Conservation (phyloP, 2,329 filamentous ascomycete genomes). For the Furcasterigmium sp. region DNA sequence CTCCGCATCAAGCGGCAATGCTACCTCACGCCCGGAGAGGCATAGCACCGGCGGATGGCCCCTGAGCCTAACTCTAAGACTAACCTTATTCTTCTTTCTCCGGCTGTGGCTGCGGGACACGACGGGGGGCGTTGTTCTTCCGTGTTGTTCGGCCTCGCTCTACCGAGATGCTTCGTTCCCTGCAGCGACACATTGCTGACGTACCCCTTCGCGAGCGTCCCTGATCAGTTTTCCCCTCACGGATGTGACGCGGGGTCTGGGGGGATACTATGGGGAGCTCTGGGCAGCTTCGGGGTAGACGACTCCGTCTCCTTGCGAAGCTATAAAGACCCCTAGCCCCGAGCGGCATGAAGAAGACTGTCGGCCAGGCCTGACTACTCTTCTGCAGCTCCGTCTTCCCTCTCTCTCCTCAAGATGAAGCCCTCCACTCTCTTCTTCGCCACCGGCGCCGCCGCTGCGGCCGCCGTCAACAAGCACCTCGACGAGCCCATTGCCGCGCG, state of each 20-base stretch:
- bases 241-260: no score
- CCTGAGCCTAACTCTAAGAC: background rate
- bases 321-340: no score
- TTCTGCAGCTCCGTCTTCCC: background rate
- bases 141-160: background rate
- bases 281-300: no score
- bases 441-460: conserved; percentile 4
- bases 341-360: no score
- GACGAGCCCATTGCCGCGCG: conserved; percentile 15
- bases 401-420: conserved; percentile 6
- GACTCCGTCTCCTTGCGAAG: no score
- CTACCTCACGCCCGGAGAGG: background rate
- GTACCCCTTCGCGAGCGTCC: no score
- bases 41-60: background rate
- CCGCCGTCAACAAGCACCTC: conserved; percentile 3
- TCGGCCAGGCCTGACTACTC: background rate
- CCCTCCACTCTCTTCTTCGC: conserved; percentile 7
- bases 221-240: no score
- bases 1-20: background rate
- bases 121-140: background rate
- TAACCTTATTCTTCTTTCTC: background rate
- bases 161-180: background rate
- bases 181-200: no score
- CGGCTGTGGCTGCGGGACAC: background rate
- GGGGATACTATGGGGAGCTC: no score